A percentile compares a stretch with the other conserved stretches of the same genome.
Conservation (phyloP, 345 rosid species). For the Brassica cretica region DNA sequence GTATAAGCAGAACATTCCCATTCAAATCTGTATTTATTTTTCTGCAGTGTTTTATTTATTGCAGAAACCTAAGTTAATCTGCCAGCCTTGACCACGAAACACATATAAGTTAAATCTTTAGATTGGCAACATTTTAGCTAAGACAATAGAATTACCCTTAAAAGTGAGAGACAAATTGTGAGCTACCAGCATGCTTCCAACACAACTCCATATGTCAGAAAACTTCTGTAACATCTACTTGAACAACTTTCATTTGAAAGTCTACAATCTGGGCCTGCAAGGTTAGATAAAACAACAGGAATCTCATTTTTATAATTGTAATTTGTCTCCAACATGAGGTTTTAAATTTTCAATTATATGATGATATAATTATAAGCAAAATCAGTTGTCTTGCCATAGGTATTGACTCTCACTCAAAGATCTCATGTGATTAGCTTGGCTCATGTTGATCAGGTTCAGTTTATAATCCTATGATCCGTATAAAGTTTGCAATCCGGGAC, state of each 20-base stretch:
- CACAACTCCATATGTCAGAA: background rate
- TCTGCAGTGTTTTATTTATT: background rate
- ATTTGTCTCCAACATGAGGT: background rate
- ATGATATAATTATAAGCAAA: background rate
- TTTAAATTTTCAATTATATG: too few species aligned
- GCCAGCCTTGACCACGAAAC: background rate
- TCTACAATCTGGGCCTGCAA: too few species aligned
- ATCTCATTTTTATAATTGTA: background rate
- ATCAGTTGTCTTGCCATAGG: background rate
- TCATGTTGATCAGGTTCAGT: background rate
- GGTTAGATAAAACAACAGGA: background rate
- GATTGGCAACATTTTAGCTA: too few species aligned
- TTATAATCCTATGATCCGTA: too few species aligned
- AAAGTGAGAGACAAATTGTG: too few species aligned
- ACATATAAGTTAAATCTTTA: too few species aligned
- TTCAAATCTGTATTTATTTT: background rate
- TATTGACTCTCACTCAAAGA: background rate
- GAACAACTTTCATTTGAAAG: background rate
- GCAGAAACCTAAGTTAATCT: background rate
- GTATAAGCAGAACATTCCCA: background rate
- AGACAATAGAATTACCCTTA: too few species aligned
- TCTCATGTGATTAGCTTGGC: background rate
- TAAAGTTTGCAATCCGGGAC: too few species aligned
- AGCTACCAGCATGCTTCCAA: background rate
- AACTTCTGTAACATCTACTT: background rate